Percentiles rank a stretch among this genome's conserved stretches.
Evolutionary conservation across 495 filamentous ascomycete genomes (phyloP).

Genomic region (Penicillium canescens): DNA sequence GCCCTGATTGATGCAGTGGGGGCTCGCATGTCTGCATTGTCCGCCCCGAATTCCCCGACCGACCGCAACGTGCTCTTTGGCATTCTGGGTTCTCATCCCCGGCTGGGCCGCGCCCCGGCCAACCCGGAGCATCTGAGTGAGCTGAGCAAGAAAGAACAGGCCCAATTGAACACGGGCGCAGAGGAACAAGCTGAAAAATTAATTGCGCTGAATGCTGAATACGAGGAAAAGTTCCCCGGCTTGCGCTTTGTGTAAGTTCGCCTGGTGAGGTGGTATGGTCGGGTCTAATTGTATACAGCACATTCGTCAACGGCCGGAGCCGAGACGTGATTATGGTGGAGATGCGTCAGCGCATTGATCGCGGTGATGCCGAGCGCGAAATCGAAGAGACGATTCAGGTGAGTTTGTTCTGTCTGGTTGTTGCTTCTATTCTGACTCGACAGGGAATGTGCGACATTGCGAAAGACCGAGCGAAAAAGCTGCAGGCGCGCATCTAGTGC

Average conservation of each 20-base stretch:
- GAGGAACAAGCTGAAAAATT: slow-evolving; percentile 52
- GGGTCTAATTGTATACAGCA: slow-evolving; percentile 41
- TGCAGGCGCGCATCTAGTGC: slow-evolving; percentile 33
- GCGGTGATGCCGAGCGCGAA: slow-evolving; percentile 66
- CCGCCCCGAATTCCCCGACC: slow-evolving; percentile 43
- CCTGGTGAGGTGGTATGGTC: background rate
- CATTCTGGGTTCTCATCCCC: slow-evolving; percentile 85
- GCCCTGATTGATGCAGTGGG: slow-evolving; percentile 60
- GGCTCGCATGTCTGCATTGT: slow-evolving; percentile 50
- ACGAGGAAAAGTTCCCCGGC: slow-evolving; percentile 80
- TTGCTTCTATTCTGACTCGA: slow-evolving; percentile 2
- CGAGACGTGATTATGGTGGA: slow-evolving; percentile 77
- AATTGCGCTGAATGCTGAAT: slow-evolving; percentile 68
- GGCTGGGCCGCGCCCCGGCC: slow-evolving; percentile 65
- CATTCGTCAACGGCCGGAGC: slow-evolving; percentile 85
- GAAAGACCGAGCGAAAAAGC: slow-evolving; percentile 57
- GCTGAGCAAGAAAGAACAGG: slow-evolving; percentile 78
- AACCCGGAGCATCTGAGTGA: slow-evolving; percentile 68
- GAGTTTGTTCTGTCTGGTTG: slow-evolving; percentile 13
- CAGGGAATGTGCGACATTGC: slow-evolving; percentile 78
- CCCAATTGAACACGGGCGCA: slow-evolving; percentile 59
- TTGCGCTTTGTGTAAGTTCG: slow-evolving; percentile 78
- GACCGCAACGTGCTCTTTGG: slow-evolving; percentile 60
- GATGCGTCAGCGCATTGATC: slow-evolving; percentile 75
- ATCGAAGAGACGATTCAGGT: slow-evolving; percentile 77